Evolutionary conservation across 2,329 filamentous ascomycete species (phyloP).

Genomic region (Cordyceps fumosorosea): DNA sequence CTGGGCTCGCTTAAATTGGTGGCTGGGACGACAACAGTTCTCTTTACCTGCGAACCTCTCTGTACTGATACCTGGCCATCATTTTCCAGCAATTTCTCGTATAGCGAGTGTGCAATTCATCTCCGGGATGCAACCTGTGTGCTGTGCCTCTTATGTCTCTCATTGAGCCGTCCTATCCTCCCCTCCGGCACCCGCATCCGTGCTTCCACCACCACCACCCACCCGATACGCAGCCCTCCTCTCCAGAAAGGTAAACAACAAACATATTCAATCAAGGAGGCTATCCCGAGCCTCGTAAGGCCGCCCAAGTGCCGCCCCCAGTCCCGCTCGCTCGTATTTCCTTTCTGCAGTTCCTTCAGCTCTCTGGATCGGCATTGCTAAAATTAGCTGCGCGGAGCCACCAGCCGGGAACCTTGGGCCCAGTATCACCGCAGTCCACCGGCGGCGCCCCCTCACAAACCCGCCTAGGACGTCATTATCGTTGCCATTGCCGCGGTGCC

Average conservation of each 20-base stretch:
- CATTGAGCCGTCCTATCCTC: neutral
- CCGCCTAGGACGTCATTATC: neutral
- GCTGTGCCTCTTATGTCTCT: neutral
- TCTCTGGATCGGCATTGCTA: neutral
- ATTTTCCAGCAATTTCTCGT: neutral
- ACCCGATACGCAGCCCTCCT: neutral
- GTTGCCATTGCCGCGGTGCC: neutral
- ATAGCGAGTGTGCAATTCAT: neutral
- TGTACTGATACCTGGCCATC: neutral
- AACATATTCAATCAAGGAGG: no score
- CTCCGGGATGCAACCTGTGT: neutral
- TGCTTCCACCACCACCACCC: neutral
- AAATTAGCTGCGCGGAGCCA: neutral
- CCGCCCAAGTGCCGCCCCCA: no score
- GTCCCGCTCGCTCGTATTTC: neutral
- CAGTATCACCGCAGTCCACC: neutral
- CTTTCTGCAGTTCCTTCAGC: constrained; percentile 11
- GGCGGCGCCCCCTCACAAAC: no score
- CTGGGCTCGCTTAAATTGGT: neutral
- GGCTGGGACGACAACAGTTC: neutral
- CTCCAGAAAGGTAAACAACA: no score
- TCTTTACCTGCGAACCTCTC: neutral
- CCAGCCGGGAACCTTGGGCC: neutral
- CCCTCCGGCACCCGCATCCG: neutral
- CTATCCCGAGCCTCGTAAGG: no score